phyloP scores from a whole-genome alignment of 257 asterid genomes.

The Ilex aquifolium region DNA sequence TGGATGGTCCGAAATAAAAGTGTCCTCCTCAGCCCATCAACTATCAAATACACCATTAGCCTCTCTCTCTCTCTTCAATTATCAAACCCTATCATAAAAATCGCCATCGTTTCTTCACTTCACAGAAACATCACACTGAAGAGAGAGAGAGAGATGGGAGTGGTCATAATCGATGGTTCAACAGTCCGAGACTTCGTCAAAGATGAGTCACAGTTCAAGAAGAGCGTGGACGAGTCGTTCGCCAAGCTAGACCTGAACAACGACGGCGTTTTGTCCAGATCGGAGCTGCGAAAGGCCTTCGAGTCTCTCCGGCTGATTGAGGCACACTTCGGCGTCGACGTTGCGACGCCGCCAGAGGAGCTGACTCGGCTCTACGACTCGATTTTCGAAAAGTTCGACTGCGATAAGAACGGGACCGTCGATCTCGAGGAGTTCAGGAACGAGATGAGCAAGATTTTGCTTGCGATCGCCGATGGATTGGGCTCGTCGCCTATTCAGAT shows the following conservation, averaged over 20 bases:
- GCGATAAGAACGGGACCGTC: constrained; percentile 54
- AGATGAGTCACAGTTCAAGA: constrained; percentile 55
- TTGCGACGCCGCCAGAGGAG: constrained; percentile 67
- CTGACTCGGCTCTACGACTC: constrained; percentile 69
- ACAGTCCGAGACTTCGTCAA: constrained; percentile 55
- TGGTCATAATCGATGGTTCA: constrained; percentile 75
- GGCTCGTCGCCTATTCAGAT: constrained; percentile 80
- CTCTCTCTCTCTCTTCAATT: no score
- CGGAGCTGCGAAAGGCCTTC: constrained; percentile 79
- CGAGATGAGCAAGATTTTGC: constrained; percentile 66
- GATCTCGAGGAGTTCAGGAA: constrained; percentile 55
- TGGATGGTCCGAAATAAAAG: no score
- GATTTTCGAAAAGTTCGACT: constrained; percentile 59
- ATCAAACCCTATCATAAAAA: no score
- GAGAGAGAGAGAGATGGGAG: constrained; percentile 38
- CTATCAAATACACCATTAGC: no score
- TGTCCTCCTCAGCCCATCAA: no score
- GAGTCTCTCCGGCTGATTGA: constrained; percentile 72
- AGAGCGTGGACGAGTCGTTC: constrained; percentile 52
- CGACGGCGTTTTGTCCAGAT: constrained; percentile 80
- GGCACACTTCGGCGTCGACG: constrained; percentile 74
- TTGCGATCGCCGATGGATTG: constrained; percentile 85
- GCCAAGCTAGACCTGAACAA: constrained; percentile 54
- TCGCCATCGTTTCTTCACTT: not conserved
- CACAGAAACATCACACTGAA: not conserved